Percentiles rank a stretch among this genome's conserved stretches.
These are phyloP conservation scores for Fusarium nisikadoi DNA, from an alignment of 2,329 filamentous ascomycete genomes.

Conservation along the genomic window DNA sequence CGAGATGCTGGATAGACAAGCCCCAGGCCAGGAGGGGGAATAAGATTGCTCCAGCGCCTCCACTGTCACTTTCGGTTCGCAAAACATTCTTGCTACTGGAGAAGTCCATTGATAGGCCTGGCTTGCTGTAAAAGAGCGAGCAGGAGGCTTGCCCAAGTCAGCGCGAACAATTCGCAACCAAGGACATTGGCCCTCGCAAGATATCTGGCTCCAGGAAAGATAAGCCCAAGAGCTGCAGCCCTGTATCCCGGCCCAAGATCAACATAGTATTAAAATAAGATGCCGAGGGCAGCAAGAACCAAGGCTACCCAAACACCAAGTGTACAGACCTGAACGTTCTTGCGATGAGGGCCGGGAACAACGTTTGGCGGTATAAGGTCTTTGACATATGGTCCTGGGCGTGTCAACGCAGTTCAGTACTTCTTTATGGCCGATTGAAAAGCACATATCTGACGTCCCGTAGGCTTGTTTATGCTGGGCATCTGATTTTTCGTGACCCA, in stretches of 20 bases:
- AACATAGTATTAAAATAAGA: too few relatives aligned
- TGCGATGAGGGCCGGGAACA: not conserved
- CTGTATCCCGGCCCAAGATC: rapidly evolving
- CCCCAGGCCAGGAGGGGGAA: not conserved
- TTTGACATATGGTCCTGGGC: not conserved
- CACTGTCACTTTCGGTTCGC: not conserved
- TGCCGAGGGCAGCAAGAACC: rapidly evolving
- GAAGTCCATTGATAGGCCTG: too few relatives aligned
- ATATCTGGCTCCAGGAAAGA: not conserved
- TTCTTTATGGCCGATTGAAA: rapidly evolving
- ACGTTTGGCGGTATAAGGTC: not conserved
- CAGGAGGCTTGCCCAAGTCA: not conserved
- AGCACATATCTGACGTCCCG: not conserved
- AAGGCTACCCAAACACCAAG: rapidly evolving
- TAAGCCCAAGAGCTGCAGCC: not conserved
- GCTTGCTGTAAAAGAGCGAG: not conserved
- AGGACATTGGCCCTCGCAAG: not conserved
- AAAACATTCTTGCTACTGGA: not conserved
- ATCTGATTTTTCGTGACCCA: rapidly evolving
- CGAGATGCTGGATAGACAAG: not conserved
- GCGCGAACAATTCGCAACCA: not conserved
- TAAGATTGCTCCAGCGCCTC: not conserved
- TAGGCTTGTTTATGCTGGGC: not conserved
- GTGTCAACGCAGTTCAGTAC: rapidly evolving
- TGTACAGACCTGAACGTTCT: not conserved